phyloP scores from a whole-genome alignment of 345 rosid genomes.

The Citrus hindsii region DNA sequence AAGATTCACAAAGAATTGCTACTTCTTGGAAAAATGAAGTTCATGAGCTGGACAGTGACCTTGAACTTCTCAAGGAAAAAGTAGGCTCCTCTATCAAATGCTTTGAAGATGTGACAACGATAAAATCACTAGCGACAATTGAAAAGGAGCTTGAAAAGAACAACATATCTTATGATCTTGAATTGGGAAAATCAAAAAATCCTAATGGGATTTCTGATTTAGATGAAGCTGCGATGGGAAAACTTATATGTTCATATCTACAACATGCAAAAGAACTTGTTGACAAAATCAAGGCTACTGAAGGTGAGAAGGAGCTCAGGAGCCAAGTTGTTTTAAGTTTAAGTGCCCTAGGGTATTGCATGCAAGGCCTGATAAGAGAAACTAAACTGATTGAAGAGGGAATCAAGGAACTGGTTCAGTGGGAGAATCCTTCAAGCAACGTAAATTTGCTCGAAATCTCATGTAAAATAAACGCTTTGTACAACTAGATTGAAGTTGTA shows the following conservation, averaged over 20 bases:
- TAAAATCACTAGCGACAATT: slow-evolving; percentile 44
- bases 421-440: slow-evolving; percentile 65
- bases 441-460: slow-evolving; percentile 60
- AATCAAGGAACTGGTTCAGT: slow-evolving; percentile 64
- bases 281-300: slow-evolving; percentile 29
- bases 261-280: slow-evolving; percentile 44
- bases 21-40: slow-evolving; percentile 32
- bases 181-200: slow-evolving; percentile 47
- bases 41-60: slow-evolving; percentile 42
- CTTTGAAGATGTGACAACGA: slow-evolving; percentile 44
- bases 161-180: slow-evolving; percentile 40
- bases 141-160: slow-evolving; percentile 43
- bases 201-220: slow-evolving; percentile 22
- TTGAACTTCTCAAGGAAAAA: slow-evolving; percentile 41
- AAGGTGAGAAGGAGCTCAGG: slow-evolving; percentile 28
- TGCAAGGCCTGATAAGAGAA: slow-evolving; percentile 51
- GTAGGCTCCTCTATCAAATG: slow-evolving; percentile 41
- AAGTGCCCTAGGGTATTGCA: slow-evolving; percentile 69
- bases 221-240: slow-evolving; percentile 30
- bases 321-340: slow-evolving; percentile 51
- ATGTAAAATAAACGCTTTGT: slow-evolving; percentile 48
- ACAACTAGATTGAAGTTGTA: slow-evolving; percentile 18
- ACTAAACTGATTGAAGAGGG: slow-evolving; percentile 49
- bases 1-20: slow-evolving; percentile 34
- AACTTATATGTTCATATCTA: slow-evolving; percentile 41